These are phyloP conservation scores for Aquilaria sinensis DNA, from an alignment of 345 rosid species.

Conservation along the genomic window DNA sequence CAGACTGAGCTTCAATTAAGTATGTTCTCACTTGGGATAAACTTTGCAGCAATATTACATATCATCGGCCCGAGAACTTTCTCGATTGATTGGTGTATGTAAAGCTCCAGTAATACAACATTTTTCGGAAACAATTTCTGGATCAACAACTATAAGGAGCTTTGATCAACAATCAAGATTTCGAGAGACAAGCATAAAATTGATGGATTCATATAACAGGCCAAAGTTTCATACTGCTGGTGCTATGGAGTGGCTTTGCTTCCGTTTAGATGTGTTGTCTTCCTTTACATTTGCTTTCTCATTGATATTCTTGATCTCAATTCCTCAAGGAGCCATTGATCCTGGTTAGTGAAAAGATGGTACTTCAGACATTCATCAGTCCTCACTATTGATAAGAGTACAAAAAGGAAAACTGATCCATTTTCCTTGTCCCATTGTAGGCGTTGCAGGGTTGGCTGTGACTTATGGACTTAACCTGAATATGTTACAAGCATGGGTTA, in stretches of 20 bases:
- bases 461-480: conserved; percentile 78
- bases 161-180: conserved; percentile 73
- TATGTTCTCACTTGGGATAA: background rate
- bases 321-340: conserved; percentile 56
- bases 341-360: conserved; percentile 36
- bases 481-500: conserved; percentile 51
- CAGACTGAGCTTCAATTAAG: no score
- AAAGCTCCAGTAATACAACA: conserved; percentile 81
- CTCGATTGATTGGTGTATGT: conserved; percentile 68
- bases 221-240: conserved; percentile 53
- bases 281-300: conserved; percentile 63
- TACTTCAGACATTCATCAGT: no score
- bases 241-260: conserved; percentile 84
- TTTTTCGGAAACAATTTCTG: conserved; percentile 78
- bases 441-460: conserved; percentile 78
- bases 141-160: conserved; percentile 76
- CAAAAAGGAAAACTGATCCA: background rate
- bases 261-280: conserved; percentile 69
- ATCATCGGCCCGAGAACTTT: conserved; percentile 64
- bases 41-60: conserved; percentile 62
- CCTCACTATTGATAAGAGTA: background rate
- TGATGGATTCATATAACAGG: conserved; percentile 62
- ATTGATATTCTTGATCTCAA: conserved; percentile 49
- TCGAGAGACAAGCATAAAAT: conserved; percentile 45
- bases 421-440: conserved; percentile 19